A percentile compares a stretch with the other conserved stretches of the same genome.
Conservation (phyloP, 2,329 filamentous ascomycete species). For the Phyllosticta citrichinensis region DNA sequence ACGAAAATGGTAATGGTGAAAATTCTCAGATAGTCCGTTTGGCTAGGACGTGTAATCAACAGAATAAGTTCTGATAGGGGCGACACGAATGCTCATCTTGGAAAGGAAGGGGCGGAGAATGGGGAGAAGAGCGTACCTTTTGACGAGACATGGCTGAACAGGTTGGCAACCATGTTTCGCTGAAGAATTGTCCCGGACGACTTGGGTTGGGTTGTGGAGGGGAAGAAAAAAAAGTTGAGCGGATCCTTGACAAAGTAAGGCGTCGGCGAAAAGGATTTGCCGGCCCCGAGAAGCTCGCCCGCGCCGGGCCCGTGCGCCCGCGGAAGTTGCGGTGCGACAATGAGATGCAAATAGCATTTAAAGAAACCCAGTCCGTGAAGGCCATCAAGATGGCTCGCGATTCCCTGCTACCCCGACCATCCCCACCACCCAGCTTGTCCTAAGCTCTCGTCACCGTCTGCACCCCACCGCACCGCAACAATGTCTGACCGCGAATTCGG, state of each 20-base stretch:
- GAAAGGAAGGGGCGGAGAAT: constrained; percentile 14
- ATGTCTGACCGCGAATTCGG: constrained; percentile 36
- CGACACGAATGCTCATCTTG: constrained; percentile 21
- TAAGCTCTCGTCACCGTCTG: neutral
- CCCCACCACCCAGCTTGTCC: neutral
- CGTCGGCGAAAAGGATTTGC: neutral
- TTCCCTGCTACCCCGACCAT: neutral
- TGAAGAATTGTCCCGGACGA: neutral
- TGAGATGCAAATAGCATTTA: constrained; percentile 5
- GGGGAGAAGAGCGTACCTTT: neutral
- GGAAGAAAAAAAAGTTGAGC: neutral
- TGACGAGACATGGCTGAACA: neutral
- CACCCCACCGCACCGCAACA: neutral
- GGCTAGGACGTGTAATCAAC: constrained; percentile 17
- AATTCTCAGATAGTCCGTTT: constrained; percentile 16
- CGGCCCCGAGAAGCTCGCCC: neutral
- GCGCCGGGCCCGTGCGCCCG: neutral
- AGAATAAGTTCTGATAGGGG: constrained; percentile 18
- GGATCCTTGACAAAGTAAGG: neutral
- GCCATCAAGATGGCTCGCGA: constrained; percentile 4
- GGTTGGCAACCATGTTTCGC: neutral
- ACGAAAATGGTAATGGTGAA: neutral
- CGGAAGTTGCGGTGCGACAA: neutral
- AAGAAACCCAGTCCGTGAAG: constrained; percentile 5
- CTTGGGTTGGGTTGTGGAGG: neutral